These are phyloP conservation scores for Saturnispora saitoi DNA, from an alignment of 805 yeast genomes.

Conservation along the genomic window DNA sequence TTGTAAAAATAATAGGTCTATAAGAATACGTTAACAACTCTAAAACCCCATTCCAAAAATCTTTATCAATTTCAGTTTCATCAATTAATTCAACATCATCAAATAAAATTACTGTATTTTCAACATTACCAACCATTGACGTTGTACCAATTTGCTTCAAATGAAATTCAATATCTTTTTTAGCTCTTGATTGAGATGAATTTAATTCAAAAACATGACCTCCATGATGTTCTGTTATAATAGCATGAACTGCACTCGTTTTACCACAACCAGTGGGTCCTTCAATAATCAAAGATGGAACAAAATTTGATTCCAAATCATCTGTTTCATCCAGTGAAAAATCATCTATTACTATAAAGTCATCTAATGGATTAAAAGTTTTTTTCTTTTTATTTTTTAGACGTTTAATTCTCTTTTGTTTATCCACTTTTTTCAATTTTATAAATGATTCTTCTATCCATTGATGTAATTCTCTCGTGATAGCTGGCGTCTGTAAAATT, in stretches of 20 bases:
- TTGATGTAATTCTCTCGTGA: constrained; percentile 21
- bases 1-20: constrained; percentile 29
- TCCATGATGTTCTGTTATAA: constrained; percentile 44
- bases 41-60: constrained; percentile 69
- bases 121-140: constrained; percentile 51
- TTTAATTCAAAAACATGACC: constrained; percentile 81
- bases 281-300: constrained; percentile 54
- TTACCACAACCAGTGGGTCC: constrained; percentile 79
- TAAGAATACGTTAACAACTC: constrained; percentile 40
- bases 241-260: constrained; percentile 61
- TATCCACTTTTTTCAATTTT: constrained; percentile 22
- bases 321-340: constrained; percentile 26
- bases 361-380: constrained; percentile 19
- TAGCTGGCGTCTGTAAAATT: constrained; percentile 27
- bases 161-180: constrained; percentile 56
- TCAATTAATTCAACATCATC: constrained; percentile 83
- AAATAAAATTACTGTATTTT: constrained; percentile 60
- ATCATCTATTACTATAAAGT: constrained; percentile 31
- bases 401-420: constrained; percentile 20
- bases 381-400: constrained; percentile 17
- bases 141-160: constrained; percentile 79
- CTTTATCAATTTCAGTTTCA: constrained; percentile 55
- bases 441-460: constrained; percentile 38
- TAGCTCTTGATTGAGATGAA: constrained; percentile 62
- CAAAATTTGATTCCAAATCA: constrained; percentile 32